Percentiles rank a stretch among this genome's conserved stretches.
Conservation (phyloP, 495 filamentous ascomycete genomes). For the Pseudomonodictys pantanalensis region DNA sequence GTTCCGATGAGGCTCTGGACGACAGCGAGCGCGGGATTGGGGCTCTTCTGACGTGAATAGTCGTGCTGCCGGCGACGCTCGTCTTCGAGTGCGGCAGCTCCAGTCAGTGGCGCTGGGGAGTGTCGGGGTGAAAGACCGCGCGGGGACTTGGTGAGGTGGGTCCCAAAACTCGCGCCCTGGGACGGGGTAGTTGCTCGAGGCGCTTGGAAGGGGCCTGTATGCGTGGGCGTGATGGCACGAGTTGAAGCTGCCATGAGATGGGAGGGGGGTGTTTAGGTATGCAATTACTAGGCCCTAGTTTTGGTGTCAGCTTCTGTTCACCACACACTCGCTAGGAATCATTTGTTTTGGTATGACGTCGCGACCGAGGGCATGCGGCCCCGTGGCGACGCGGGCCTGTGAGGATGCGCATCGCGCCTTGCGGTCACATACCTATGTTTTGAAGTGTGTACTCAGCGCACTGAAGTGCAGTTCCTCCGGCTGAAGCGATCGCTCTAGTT, state of each 20-base stretch:
- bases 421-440: constrained; percentile 20
- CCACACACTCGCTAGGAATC: not conserved
- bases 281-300: not conserved
- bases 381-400: not conserved
- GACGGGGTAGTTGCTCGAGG: constrained; percentile 34
- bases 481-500: not conserved
- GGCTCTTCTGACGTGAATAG: constrained; percentile 45
- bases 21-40: constrained; percentile 53
- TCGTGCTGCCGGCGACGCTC: constrained; percentile 51
- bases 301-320: constrained; percentile 11
- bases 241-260: constrained; percentile 33
- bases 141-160: constrained; percentile 50
- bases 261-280: not conserved
- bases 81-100: constrained; percentile 56
- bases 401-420: constrained; percentile 7
- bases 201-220: constrained; percentile 34
- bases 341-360: not conserved
- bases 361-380: not conserved
- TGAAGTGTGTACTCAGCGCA: not conserved
- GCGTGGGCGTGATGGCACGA: constrained; percentile 38
- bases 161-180: constrained; percentile 28
- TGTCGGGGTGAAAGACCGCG: constrained; percentile 49
- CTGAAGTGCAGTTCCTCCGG: not conserved
- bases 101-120: constrained; percentile 50
- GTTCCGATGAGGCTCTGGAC: constrained; percentile 56